phyloP scores from a whole-genome alignment of 83 land plant genomes.

The Diphasiastrum complanatum region DNA sequence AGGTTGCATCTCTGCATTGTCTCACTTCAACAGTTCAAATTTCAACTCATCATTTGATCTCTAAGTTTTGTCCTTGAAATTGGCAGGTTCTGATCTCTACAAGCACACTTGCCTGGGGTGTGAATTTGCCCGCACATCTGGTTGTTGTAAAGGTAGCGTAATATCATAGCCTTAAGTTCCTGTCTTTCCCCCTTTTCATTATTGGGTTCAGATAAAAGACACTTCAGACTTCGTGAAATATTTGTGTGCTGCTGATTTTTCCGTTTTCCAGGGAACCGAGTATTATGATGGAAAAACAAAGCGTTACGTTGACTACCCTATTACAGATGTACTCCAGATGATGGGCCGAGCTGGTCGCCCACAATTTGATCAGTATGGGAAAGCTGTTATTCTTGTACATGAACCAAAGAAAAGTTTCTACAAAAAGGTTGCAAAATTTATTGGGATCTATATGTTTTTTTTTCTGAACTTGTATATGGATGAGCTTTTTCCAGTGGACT shows the following conservation, averaged over 20 bases:
- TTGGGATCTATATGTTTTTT: no score
- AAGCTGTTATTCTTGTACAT: constrained; percentile 93
- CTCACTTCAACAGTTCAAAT: background rate
- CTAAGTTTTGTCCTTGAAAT: background rate
- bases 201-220: background rate
- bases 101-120: constrained; percentile 98
- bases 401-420: constrained; percentile 97
- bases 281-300: constrained; percentile 93
- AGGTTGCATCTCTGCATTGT: constrained; percentile 38
- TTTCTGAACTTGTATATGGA: no score
- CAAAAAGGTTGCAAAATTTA: no score
- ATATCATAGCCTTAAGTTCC: no score
- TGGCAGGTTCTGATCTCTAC: constrained; percentile 79
- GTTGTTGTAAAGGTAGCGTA: constrained; percentile 81
- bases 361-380: constrained; percentile 92
- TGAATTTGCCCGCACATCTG: constrained; percentile 93
- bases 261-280: constrained; percentile 71
- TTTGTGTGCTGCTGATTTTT: background rate
- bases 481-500: no score
- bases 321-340: constrained; percentile 98
- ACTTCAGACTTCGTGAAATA: background rate
- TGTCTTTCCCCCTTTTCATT: background rate
- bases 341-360: constrained; percentile 99
- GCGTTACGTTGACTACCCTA: constrained; percentile 87
- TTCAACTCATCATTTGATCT: background rate